Conservation (phyloP, 805 yeast genomes). For the Myxozyma kluyveri region DNA sequence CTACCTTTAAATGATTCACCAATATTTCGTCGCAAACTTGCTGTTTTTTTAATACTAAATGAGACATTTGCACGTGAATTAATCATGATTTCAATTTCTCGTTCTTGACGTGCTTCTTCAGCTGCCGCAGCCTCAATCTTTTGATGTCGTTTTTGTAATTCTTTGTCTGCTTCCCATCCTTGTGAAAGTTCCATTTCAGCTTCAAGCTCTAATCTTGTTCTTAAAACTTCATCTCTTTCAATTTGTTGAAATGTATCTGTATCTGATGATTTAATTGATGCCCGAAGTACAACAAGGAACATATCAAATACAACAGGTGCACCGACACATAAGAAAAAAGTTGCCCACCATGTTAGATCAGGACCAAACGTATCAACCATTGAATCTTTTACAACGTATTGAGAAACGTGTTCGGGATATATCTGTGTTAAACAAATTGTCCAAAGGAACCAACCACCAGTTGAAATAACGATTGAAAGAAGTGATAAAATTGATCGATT, state of each 20-base stretch:
- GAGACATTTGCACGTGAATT: background rate
- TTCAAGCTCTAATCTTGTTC: constrained; percentile 67
- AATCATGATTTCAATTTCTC: constrained; percentile 1
- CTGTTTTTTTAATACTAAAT: background rate
- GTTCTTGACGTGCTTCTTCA: constrained; percentile 1
- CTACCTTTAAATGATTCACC: background rate
- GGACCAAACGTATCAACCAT: constrained; percentile 68
- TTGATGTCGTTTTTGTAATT: constrained; percentile 9
- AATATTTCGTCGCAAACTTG: background rate
- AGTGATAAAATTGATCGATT: constrained; percentile 64
- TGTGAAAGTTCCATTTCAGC: constrained; percentile 72
- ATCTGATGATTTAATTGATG: constrained; percentile 62
- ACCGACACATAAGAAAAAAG: constrained; percentile 54
- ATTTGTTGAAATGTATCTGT: constrained; percentile 74
- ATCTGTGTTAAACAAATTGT: constrained; percentile 69
- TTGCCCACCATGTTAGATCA: constrained; percentile 86
- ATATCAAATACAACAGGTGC: constrained; percentile 69
- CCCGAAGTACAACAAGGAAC: constrained; percentile 55
- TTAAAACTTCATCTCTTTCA: constrained; percentile 66
- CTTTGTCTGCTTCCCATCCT: constrained; percentile 61
- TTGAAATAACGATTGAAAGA: constrained; percentile 65
- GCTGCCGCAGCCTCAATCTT: constrained; percentile 14
- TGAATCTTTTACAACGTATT: constrained; percentile 67
- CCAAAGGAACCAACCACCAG: constrained; percentile 86
- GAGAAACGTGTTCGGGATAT: constrained; percentile 50